Evolutionary conservation across 2,329 filamentous ascomycete species (phyloP).

Genomic region (Rhynchosporium graminicola): DNA sequence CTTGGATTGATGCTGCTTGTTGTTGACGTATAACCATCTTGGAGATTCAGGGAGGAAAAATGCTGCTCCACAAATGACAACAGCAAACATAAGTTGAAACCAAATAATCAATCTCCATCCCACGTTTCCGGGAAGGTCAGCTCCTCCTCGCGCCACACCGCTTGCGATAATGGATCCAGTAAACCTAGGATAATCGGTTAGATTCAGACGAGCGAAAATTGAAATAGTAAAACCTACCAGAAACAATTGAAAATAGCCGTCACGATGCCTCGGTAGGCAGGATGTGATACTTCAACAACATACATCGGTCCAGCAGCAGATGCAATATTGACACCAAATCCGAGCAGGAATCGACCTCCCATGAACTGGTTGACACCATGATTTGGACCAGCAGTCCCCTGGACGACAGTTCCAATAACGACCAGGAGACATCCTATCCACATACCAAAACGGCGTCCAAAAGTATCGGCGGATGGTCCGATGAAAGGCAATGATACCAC

Average conservation of each 20-base stretch:
- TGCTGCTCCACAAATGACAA: slow-evolving; percentile 49
- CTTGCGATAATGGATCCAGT: slow-evolving; percentile 56
- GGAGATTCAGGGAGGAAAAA: slow-evolving; percentile 63
- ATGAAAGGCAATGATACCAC: slow-evolving; percentile 50
- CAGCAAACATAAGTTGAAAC: slow-evolving; percentile 48
- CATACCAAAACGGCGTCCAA: slow-evolving; percentile 51
- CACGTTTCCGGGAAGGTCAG: slow-evolving; percentile 42
- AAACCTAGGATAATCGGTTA: slow-evolving; percentile 42
- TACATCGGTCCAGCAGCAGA: slow-evolving; percentile 50
- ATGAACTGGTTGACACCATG: slow-evolving; percentile 47
- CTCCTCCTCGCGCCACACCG: slow-evolving; percentile 54
- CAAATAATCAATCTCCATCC: slow-evolving; percentile 57
- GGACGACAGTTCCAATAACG: slow-evolving; percentile 49
- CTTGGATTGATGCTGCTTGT: slow-evolving; percentile 42
- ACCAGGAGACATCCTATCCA: slow-evolving; percentile 47
- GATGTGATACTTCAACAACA: slow-evolving; percentile 50
- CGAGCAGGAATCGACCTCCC: slow-evolving; percentile 61
- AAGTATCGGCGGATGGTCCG: slow-evolving; percentile 50
- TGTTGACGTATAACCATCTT: slow-evolving; percentile 48
- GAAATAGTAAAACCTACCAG: slow-evolving; percentile 40
- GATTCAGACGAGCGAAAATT: slow-evolving; percentile 2
- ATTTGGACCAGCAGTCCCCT: slow-evolving; percentile 43
- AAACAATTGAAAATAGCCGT: slow-evolving; percentile 40
- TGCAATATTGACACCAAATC: slow-evolving; percentile 54
- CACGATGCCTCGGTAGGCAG: slow-evolving; percentile 48